These are phyloP conservation scores for Adansonia digitata DNA, from an alignment of 345 rosid species.

Conservation along the genomic window DNA sequence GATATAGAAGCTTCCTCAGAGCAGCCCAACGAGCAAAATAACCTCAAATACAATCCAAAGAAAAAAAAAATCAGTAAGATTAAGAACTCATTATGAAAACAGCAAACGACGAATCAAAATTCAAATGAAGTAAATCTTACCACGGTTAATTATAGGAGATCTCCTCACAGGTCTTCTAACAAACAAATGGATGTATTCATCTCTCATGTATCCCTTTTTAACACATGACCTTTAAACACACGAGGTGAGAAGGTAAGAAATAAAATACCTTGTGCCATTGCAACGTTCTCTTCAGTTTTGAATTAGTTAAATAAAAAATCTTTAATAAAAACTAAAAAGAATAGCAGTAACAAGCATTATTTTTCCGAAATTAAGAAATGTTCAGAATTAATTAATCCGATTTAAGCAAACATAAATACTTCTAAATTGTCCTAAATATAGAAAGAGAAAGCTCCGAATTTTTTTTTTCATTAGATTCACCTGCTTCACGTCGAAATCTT, in stretches of 20 bases:
- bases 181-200: slow-evolving; percentile 77
- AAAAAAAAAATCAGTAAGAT: neutral
- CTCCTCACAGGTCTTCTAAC: slow-evolving; percentile 84
- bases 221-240: slow-evolving; percentile 72
- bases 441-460: too few species aligned
- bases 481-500: neutral
- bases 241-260: neutral
- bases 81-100: neutral
- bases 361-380: slow-evolving; percentile 4
- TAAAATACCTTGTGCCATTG: neutral
- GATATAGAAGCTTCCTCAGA: slow-evolving; percentile 66
- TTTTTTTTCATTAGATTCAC: neutral
- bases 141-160: slow-evolving; percentile 92
- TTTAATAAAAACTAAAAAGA: too few species aligned
- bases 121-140: slow-evolving; percentile 32
- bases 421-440: too few species aligned
- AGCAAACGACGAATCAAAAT: neutral
- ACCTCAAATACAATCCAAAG: slow-evolving; percentile 32
- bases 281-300: neutral
- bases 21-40: slow-evolving; percentile 98
- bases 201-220: slow-evolving; percentile 80
- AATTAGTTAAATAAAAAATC: neutral
- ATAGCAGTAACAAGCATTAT: too few species aligned
- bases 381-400: too few species aligned
- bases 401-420: neutral